Evolutionary conservation across 2,329 filamentous ascomycete species (phyloP), one percentile per base, ranked within the genome.

Genomic region (Bipolaris zeicola): DNA sequence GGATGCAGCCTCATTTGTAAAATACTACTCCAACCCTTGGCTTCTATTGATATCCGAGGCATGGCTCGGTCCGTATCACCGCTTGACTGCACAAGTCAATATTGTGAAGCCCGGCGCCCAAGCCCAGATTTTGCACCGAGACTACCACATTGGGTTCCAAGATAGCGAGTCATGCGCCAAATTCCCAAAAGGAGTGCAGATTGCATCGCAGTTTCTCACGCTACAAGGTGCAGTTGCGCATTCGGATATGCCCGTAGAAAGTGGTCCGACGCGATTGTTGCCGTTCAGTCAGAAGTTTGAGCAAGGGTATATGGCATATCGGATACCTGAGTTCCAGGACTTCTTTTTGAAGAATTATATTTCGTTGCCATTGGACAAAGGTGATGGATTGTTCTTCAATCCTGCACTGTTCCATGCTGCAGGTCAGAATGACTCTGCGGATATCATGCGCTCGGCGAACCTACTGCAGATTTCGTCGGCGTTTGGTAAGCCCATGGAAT

Each of bases 121-220:
- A 34, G 77, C 86, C 0, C 86, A 89, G 65, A 79, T 82, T 26
- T 77, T 77, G 6, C 86, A 89, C 65, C 79, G 86, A 1, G 86
- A 89, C 66, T 88, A 88, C 65, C 86, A 88, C 64, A 78, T 89
- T 1, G 86, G 86, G 0, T 88, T 88, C 72, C 84, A 87, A 68
- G 83, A 81, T 0, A 67, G 77, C 2, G 78, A 79, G 6, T 74
- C 73, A 1, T 70, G 69, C 41, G 76, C 77, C 0, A 72, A 66
- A 16, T 85, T 82, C 57, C 85, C 86, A 0, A 79, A 77, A 37
- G 78, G 78, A 0, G 77, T 81, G 69, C 86, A 89, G 41, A 61
- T 80, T 1, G 80, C 84, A 0, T 83, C 79, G 24, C 83, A 85
- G 64, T 81, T 83, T 53, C 71, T 89, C 24, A 88, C 86, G 2